Percentiles rank a stretch among this genome's conserved stretches.
phyloP scores from a whole-genome alignment of 257 asterid species.

The Echium plantagineum region DNA sequence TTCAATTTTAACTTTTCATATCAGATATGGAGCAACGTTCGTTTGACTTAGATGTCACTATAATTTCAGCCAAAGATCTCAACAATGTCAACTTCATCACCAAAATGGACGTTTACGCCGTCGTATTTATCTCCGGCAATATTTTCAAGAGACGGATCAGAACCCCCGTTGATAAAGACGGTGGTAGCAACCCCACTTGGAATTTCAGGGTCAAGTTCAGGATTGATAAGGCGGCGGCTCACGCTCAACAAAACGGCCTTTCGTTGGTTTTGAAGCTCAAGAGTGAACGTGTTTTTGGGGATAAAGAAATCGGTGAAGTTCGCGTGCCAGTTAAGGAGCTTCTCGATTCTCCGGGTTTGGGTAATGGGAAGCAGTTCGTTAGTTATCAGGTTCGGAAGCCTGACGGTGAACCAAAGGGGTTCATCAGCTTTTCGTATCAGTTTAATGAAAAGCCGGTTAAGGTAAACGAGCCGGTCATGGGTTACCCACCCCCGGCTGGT shows the following conservation, averaged over 20 bases:
- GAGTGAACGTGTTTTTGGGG: constrained; percentile 50
- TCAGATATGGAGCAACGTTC: constrained; percentile 36
- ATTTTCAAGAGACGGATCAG: constrained; percentile 26
- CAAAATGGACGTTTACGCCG: constrained; percentile 55
- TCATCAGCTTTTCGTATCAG: constrained; percentile 48
- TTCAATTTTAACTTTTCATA: no score
- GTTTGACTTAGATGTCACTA: constrained; percentile 39
- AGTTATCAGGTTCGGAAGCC: constrained; percentile 77
- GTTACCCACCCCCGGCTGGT: constrained; percentile 18
- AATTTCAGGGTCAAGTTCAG: constrained; percentile 48
- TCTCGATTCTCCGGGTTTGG: constrained; percentile 26
- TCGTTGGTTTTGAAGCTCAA: constrained; percentile 35
- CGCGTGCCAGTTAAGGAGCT: constrained; percentile 59
- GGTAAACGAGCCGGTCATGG: background rate
- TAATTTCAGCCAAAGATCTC: constrained; percentile 46
- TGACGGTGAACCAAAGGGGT: constrained; percentile 64
- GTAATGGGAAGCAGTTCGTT: constrained; percentile 31
- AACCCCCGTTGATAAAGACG: constrained; percentile 41
- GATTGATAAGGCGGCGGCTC: constrained; percentile 43
- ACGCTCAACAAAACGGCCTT: constrained; percentile 52
- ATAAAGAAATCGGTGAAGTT: constrained; percentile 57
- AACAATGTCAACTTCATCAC: constrained; percentile 44
- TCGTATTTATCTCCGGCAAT: constrained; percentile 50
- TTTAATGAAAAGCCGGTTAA: constrained; percentile 23
- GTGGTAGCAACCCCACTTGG: constrained; percentile 56